Percentiles rank a stretch among this genome's conserved stretches.
phyloP scores from a whole-genome alignment of 495 filamentous ascomycete genomes.

The Lophiostoma macrostomum region DNA sequence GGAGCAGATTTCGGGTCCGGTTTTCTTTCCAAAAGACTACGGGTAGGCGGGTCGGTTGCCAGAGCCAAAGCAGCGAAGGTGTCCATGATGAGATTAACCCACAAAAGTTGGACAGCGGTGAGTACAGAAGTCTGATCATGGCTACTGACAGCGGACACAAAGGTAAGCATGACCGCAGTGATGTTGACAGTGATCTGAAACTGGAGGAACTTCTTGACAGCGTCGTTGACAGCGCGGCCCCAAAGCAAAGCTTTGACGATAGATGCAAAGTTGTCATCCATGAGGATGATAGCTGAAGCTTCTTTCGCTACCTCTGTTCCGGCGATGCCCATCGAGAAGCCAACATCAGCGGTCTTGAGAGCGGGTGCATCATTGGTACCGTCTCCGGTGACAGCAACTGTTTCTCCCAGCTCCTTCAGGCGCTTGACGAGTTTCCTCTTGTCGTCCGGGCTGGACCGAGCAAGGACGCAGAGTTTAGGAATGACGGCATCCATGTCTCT shows the following conservation, averaged over 20 bases:
- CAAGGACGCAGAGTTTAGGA: conserved; percentile 77
- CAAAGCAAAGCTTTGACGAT: conserved; percentile 86
- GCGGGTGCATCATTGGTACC: conserved; percentile 91
- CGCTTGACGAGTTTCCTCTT: conserved; percentile 76
- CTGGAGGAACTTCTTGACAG: conserved; percentile 88
- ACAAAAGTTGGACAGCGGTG: conserved; percentile 81
- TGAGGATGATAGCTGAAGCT: conserved; percentile 88
- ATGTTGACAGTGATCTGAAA: conserved; percentile 94
- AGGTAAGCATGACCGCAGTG: conserved; percentile 79
- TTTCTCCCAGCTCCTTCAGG: conserved; percentile 81
- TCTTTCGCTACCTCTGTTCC: conserved; percentile 93
- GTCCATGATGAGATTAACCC: conserved; percentile 94
- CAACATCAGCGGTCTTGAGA: conserved; percentile 81
- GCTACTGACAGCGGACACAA: conserved; percentile 73
- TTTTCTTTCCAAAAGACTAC: conserved; percentile 65
- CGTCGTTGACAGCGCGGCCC: conserved; percentile 86
- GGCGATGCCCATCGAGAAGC: conserved; percentile 88
- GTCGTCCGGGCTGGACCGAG: conserved; percentile 79
- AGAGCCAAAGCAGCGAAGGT: conserved; percentile 93
- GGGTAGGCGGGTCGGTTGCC: conserved; percentile 76
- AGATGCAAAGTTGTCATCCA: conserved; percentile 91
- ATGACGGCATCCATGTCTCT: conserved; percentile 67
- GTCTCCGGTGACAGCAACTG: conserved; percentile 90
- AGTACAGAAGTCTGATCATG: conserved; percentile 66
- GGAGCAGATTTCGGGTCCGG: conserved; percentile 75